Base-by-base conservation (phyloP, 768 basidiomycete species). In the Termitomyces sp. region DNA sequence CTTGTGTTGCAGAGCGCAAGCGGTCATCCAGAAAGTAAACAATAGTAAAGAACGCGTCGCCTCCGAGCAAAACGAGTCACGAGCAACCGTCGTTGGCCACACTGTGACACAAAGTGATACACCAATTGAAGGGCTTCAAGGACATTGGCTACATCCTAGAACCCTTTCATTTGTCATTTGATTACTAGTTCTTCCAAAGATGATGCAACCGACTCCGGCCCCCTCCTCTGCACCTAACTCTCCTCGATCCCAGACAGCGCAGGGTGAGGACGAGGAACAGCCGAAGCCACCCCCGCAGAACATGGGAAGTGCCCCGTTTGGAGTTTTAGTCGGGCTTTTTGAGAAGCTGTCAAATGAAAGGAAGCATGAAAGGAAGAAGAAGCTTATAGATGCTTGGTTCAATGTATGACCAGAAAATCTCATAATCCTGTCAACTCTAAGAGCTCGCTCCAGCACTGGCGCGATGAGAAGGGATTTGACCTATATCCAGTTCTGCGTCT, bases 401-500 rank as follows among this genome's bases (percentile, higher is more conserved):
- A 84, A 80, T 57, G 92, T 94, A 79, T 71, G 87, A 69, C 12
- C 28, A 61, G 57, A 29, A 44, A 34, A 24, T 18, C 48, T 59
- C 50, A 18, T 31, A 47, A 22, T 51, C 42, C 42, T 1, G 22
- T 48, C 49, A 51, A 55, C 26, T 65, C 54, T 61, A 44, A 63
- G 51, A 44, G 51, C 53, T 62, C 61, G 45, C 51, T 39, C 18
- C 63, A 92, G 88, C 85, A 88, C 66, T 98, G 94, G 93, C 81
- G 95, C 63, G 75, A 84, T 44, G 82, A 90, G 65, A 88, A 93
- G 45, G 97, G 97, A 0, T 75, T 83, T 64, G 92, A 98, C 68
- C 70, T 99, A 34, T 98, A 90, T 70, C 95, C 96, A 5, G 84
- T 94, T 31, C 76, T 98, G 49, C 85, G 94, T 33, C 78, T 99